Evolutionary conservation across 345 rosid species (phyloP), one percentile per base, ranked within the genome.

Genomic region (Camelina hispida): DNA sequence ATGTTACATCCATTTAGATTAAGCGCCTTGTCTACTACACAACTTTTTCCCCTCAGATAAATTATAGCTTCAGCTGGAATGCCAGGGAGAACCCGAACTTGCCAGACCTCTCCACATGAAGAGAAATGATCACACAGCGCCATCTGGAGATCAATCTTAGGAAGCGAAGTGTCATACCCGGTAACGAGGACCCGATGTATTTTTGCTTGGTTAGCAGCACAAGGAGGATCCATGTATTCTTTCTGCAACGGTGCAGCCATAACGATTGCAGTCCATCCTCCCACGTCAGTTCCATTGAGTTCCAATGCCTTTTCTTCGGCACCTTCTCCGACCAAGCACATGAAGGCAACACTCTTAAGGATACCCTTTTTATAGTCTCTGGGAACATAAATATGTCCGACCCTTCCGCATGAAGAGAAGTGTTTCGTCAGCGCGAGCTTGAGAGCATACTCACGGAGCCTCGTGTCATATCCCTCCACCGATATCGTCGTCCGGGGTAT

Each of bases 211-310:
- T 23, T 23, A 23, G 25, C 14, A 40, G 44, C 44, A 40, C 1
- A 11, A 13, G 5, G 3, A 40, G 44, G 38, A 34, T 34, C 38
- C 38, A 7, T 34, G 38, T 2, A 6, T 34, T 34, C 38, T 34
- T 7, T 7, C 38, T 34, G 38, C 9, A 7, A 6, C 2, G 38
- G 38, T 38, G 22, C 5, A 17, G 22, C 10, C 28, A 20, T 51
- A 51, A 20, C 28, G 55, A 51, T 51, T 9, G 14, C 55, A 51
- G 20, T 16, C 52, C 52, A 47, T 47, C 52, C 52, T 47, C 52
- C 52, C 20, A 47, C 22, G 52, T 47, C 22, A 47, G 55, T 51
- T 51, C 55, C 55, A 51, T 25, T 51, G 20, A 51, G 55, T 51
- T 9, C 1, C 55, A 51, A 51, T 51, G 55, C 55, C 55, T 51